A percentile compares a stretch with the other conserved stretches of the same genome.
These are phyloP conservation scores for Beauveria asiatica DNA, from an alignment of 2,329 filamentous ascomycete genomes.

Conservation along the genomic window DNA sequence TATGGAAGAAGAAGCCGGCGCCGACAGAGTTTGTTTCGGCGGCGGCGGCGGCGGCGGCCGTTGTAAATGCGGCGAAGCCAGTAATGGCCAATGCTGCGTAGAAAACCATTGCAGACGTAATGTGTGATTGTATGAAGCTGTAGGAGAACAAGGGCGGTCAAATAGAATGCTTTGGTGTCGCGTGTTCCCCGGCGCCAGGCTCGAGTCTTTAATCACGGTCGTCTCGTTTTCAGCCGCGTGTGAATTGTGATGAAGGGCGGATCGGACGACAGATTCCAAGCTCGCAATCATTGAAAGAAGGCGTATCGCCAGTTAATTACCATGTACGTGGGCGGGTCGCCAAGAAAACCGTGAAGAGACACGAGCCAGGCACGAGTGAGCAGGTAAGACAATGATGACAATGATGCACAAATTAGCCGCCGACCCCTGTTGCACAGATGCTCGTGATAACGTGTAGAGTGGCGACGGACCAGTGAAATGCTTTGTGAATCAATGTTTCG, in stretches of 20 bases:
- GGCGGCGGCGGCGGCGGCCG: not conserved
- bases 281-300: not conserved
- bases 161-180: no score
- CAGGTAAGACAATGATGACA: not conserved
- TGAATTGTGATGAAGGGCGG: no score
- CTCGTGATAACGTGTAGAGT: not conserved
- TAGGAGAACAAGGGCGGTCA: not conserved
- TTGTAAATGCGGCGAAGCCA: not conserved
- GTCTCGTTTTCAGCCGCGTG: not conserved
- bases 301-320: not conserved
- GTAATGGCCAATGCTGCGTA: not conserved
- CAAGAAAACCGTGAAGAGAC: not conserved
- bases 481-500: not conserved
- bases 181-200: not conserved
- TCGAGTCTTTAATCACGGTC: not conserved
- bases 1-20: not conserved
- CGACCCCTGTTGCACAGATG: not conserved
- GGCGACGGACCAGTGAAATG: not conserved
- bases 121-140: not conserved
- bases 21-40: not conserved
- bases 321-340: not conserved
- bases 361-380: not conserved
- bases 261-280: not conserved
- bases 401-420: not conserved
- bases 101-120: not conserved